Conservation (phyloP, 1,284 basidiomycete species). For the Neolentinus lepideus region DNA sequence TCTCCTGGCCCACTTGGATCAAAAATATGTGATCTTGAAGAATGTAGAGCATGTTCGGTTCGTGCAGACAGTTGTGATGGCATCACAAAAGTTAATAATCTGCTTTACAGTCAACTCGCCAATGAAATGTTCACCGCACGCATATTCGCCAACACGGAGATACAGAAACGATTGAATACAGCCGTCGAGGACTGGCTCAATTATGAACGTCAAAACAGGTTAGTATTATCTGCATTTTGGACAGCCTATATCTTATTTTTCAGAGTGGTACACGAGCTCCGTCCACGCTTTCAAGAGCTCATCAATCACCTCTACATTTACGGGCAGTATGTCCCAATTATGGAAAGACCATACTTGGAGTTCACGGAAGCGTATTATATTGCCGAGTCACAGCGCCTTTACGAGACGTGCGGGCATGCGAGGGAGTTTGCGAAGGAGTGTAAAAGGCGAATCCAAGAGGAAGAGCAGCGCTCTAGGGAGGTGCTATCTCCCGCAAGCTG, state of each 20-base stretch:
- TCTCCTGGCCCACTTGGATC: slow-evolving; percentile 57
- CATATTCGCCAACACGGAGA: slow-evolving; percentile 42
- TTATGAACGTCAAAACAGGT: slow-evolving; percentile 46
- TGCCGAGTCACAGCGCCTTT: slow-evolving; percentile 36
- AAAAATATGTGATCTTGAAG: slow-evolving; percentile 39
- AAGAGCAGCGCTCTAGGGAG: slow-evolving; percentile 43
- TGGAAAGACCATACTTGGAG: slow-evolving; percentile 47
- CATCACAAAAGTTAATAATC: neutral
- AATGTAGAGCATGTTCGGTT: slow-evolving; percentile 6
- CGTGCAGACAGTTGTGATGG: neutral
- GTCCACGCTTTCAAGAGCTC: slow-evolving; percentile 35
- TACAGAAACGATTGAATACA: slow-evolving; percentile 37
- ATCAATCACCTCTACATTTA: slow-evolving; percentile 48
- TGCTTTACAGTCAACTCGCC: slow-evolving; percentile 39
- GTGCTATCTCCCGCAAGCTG: slow-evolving; percentile 47
- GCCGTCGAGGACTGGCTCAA: slow-evolving; percentile 51
- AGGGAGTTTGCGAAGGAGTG: slow-evolving; percentile 49
- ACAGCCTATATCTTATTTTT: neutral
- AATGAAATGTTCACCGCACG: slow-evolving; percentile 39
- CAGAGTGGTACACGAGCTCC: slow-evolving; percentile 23
- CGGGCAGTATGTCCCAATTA: slow-evolving; percentile 41
- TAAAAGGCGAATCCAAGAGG: slow-evolving; percentile 41
- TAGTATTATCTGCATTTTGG: neutral
- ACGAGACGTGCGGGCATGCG: slow-evolving; percentile 33
- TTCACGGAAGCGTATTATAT: slow-evolving; percentile 45